Evolutionary conservation across 202 grass and related monocot species (phyloP), one percentile per base, ranked within the genome.

Genomic region (Brachypodium distachyon): DNA sequence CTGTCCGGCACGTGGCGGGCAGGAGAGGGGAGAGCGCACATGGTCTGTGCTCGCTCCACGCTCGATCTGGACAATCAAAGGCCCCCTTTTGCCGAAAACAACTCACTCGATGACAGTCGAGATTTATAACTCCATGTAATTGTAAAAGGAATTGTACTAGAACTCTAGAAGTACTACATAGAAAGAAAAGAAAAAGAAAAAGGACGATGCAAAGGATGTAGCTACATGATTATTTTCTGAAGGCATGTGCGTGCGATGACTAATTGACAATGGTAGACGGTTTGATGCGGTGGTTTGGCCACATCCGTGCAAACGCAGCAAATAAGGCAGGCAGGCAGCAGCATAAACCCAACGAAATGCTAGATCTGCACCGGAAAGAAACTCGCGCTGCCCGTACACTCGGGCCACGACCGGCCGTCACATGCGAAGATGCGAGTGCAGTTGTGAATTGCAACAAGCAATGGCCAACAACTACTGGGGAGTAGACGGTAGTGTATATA

Each of bases 381-480:
- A 32, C 46, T 39, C 67, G 0, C 67, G 1, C 13, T 31, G n/a
- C n/a, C n/a, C n/a, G n/a, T n/a, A n/a, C n/a, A n/a, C n/a, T n/a
- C 52, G 25, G 69, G 10, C 37, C 18, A 37, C 59, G 51, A 64
- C 62, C 61, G 67, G 59, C 69, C 53, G 38, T 42, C 83, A 81
- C 61, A 76, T 76, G 77, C 31, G 12, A 69, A 47, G 26, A 73
- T 55, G 70, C 38, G 14, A 69, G 18, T 12, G 28, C 39, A 10
- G 26, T 46, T 57, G 76, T 44, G 60, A 46, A 75, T 29, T 44
- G 6, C 7, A 14, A 39, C 21, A 17, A 27, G 25, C 19, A 61
- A 87, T 79, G 42, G 44, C 51, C 81, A 75, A 55, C 60, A 23
- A 50, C 80, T 33, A n/a, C n/a, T n/a, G n/a, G n/a, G n/a, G n/a